Percentiles rank a stretch among this genome's conserved stretches.
phyloP scores from a whole-genome alignment of 2,329 filamentous ascomycete genomes.

The Diaporthe caulivora region DNA sequence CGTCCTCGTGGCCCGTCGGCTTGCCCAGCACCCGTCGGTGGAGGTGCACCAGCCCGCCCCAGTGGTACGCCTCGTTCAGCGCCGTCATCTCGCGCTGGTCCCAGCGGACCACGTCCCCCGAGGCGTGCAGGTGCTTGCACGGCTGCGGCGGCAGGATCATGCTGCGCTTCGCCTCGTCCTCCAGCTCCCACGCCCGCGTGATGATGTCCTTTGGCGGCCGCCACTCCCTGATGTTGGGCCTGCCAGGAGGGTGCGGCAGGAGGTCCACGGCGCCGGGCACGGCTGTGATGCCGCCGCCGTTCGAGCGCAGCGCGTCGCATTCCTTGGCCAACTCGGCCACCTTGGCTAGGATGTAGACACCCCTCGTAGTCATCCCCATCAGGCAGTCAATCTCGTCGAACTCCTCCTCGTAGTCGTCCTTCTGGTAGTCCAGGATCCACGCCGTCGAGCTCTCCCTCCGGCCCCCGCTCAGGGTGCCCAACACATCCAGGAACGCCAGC shows the following conservation, averaged over 20 bases:
- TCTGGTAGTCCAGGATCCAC: constrained; percentile 63
- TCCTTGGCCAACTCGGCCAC: constrained; percentile 78
- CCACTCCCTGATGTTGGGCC: constrained; percentile 62
- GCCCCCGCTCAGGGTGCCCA: constrained; percentile 78
- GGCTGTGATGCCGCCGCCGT: constrained; percentile 33
- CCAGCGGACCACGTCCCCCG: constrained; percentile 65
- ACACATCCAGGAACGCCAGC: constrained; percentile 86
- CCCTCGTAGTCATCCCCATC: constrained; percentile 81
- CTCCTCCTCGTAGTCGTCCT: constrained; percentile 66
- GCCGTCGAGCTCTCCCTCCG: constrained; percentile 60
- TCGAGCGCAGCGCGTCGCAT: constrained; percentile 75
- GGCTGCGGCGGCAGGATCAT: constrained; percentile 56
- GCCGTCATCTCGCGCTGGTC: constrained; percentile 75
- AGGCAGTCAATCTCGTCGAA: constrained; percentile 81
- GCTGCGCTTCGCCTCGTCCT: constrained; percentile 71
- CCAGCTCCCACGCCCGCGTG: constrained; percentile 69
- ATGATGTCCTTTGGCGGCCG: constrained; percentile 66
- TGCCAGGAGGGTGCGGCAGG: constrained; percentile 46
- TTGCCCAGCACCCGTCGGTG: constrained; percentile 79
- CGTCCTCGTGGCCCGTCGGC: constrained; percentile 66
- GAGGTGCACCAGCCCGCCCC: constrained; percentile 80
- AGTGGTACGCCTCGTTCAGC: constrained; percentile 84
- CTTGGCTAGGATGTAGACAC: constrained; percentile 77
- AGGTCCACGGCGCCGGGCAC: not conserved
- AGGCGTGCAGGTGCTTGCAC: constrained; percentile 61